Percentiles rank a stretch among this genome's conserved stretches.
Conservation (phyloP, 2,329 filamentous ascomycete genomes). For the Aspergillus sp. region DNA sequence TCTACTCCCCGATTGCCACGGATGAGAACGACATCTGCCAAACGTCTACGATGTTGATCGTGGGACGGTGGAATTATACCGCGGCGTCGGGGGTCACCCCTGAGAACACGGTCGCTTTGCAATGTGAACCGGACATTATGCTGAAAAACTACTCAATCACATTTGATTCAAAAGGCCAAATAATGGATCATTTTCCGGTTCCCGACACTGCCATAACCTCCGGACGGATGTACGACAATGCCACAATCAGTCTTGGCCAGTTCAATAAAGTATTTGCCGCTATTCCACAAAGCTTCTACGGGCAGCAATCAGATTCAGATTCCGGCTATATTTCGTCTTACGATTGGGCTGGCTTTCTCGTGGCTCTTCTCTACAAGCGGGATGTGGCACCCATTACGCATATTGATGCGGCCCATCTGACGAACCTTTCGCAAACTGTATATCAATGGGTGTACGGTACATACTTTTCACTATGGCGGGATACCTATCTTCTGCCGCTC, state of each 20-base stretch:
- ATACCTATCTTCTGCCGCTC: slow-evolving; percentile 30
- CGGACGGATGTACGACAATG: slow-evolving; percentile 33
- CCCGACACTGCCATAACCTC: slow-evolving; percentile 20
- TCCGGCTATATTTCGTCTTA: slow-evolving; percentile 31
- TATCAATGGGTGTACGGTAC: slow-evolving; percentile 38
- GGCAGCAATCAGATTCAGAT: slow-evolving; percentile 24
- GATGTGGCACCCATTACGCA: slow-evolving; percentile 23
- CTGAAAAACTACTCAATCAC: slow-evolving; percentile 26
- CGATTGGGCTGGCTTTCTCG: slow-evolving; percentile 37
- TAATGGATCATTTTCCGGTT: slow-evolving; percentile 18
- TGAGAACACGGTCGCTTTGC: slow-evolving; percentile 32
- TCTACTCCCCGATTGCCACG: slow-evolving; percentile 26
- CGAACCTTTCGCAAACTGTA: slow-evolving; percentile 26
- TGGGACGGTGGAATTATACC: slow-evolving; percentile 35
- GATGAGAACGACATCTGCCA: slow-evolving; percentile 28
- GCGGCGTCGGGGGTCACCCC: slow-evolving; percentile 22
- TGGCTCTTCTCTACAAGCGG: slow-evolving; percentile 33
- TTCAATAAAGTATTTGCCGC: slow-evolving; percentile 38
- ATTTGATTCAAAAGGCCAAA: slow-evolving; percentile 32
- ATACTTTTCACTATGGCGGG: slow-evolving; percentile 36
- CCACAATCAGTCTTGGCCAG: slow-evolving; percentile 33
- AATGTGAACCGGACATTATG: slow-evolving; percentile 29
- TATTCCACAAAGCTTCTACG: slow-evolving; percentile 33
- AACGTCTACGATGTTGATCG: slow-evolving; percentile 31
- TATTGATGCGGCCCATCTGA: slow-evolving; percentile 23